phyloP scores from a whole-genome alignment of 2,329 filamentous ascomycete species.

The Fonsecaea nubica region DNA sequence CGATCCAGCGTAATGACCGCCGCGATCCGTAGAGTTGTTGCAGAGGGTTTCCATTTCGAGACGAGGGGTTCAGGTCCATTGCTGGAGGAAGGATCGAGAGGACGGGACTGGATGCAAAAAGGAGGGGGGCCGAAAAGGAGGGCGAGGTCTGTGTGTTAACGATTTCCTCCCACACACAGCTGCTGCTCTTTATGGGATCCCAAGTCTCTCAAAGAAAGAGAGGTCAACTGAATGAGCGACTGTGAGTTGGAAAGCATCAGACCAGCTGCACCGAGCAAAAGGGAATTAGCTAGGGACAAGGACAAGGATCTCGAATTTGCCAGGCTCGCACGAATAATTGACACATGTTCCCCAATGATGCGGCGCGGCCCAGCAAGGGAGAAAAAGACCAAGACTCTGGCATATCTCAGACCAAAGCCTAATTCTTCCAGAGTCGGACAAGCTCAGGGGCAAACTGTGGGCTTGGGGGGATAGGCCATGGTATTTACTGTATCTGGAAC shows the following conservation, averaged over 20 bases:
- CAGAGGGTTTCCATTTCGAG: constrained; percentile 29
- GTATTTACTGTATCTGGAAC: not conserved
- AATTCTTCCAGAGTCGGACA: constrained; percentile 4
- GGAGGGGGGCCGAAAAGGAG: not conserved
- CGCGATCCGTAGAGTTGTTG: constrained; percentile 30
- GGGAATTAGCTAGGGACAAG: not conserved
- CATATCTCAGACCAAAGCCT: constrained; percentile 5
- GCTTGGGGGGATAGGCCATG: not conserved
- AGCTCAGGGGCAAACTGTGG: constrained; percentile 9
- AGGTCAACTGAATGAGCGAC: constrained; percentile 4
- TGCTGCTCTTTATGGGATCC: not conserved
- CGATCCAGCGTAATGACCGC: constrained; percentile 29
- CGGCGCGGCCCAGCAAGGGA: constrained; percentile 3
- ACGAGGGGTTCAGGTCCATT: constrained; percentile 21
- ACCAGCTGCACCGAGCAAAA: not conserved
- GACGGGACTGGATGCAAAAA: not conserved
- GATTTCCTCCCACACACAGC: not conserved
- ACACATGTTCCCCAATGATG: constrained; percentile 4
- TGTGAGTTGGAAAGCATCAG: not conserved
- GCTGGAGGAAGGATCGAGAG: not conserved
- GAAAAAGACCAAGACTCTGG: not conserved
- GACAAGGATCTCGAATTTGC: not conserved
- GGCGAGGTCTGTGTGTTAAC: not conserved
- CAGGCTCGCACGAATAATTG: not conserved
- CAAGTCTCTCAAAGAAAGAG: not conserved